Base-by-base conservation (phyloP, 139 green algal genomes). In the Chlorella sp. region DNA sequence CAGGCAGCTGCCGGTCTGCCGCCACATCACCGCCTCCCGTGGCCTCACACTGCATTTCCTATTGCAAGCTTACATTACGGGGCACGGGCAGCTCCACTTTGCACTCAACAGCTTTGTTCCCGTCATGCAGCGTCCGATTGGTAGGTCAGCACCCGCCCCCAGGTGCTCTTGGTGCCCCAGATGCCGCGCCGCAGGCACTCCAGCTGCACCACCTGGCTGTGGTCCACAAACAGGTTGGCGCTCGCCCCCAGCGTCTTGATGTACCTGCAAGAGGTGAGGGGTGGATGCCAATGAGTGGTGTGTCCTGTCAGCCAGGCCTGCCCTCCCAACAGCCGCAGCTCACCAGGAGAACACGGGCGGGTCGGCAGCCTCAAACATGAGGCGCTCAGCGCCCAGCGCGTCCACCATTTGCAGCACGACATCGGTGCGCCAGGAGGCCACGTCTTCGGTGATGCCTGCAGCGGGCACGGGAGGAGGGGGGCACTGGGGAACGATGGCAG, bases 381-480 rank as follows among this genome's bases (percentile, higher is more conserved):
- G 92, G 41, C 91, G 91, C 51, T 95, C 85, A 20, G 90, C 89
- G n/a, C 92, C 93, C 15, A 91, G 78, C 69, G 94, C 90, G 21
- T 91, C 78, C 63, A 93, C 78, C 67, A 93, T 94, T 28, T 83
- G 84, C 3, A 91, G 81, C 16, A 90, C 83, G 1, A 90, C 82
- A 62, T 96, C 93, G 7, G 92, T 95, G 38, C 93, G 88, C 81
- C 82, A 88, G 56, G 16, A 41, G 28, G 51, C 47, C 39, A 90
- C 86, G 26, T 90, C 65, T 62, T 90, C 86, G 7, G 81, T 87
- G 28, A 90, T 87, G 39, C 86, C 86, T 80, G 82, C 60, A 25
- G 28, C 21, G 28, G 15, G 51, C 26, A 30, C 1, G 51, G 30
- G 47, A 30, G 26, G 11, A 23, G 16, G 65, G 11, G 7, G 41